phyloP scores from a whole-genome alignment of 371 early-diverging fungal species.

The Haplosporangium sp. region DNA sequence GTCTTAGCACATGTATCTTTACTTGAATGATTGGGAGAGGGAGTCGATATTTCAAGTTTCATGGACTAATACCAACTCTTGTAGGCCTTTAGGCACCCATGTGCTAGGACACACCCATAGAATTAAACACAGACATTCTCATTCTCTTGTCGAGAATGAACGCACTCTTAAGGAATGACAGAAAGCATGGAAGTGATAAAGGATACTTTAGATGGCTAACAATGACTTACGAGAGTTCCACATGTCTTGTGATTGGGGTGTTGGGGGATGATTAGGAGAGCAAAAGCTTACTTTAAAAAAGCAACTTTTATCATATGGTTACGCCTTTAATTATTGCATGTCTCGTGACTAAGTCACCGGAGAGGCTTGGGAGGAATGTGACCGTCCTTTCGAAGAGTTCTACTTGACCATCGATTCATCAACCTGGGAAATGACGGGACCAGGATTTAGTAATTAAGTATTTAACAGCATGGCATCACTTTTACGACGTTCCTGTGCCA shows the following conservation, averaged over 20 bases:
- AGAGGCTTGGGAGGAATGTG: too few species aligned
- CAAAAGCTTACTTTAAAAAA: background rate
- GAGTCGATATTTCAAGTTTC: background rate
- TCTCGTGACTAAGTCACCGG: too few species aligned
- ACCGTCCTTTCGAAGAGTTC: too few species aligned
- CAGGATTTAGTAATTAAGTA: background rate
- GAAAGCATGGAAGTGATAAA: background rate
- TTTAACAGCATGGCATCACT: conserved; percentile 11
- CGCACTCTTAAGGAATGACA: background rate
- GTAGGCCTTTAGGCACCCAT: too few species aligned
- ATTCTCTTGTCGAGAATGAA: background rate
- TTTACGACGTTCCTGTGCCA: conserved; percentile 12
- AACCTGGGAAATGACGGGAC: too few species aligned
- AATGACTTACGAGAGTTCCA: conserved; percentile 45
- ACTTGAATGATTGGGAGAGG: background rate
- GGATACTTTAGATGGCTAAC: background rate
- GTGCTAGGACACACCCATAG: too few species aligned
- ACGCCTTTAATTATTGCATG: too few species aligned
- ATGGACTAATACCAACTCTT: background rate
- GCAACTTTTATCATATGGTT: too few species aligned
- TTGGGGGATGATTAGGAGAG: background rate
- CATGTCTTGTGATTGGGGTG: conserved; percentile 12
- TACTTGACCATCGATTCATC: too few species aligned
- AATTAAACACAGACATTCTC: background rate
- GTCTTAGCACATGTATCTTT: background rate